Percentiles rank a stretch among this genome's conserved stretches.
Evolutionary conservation across 805 yeast species (phyloP).

Genomic region (Saturnispora bothae): DNA sequence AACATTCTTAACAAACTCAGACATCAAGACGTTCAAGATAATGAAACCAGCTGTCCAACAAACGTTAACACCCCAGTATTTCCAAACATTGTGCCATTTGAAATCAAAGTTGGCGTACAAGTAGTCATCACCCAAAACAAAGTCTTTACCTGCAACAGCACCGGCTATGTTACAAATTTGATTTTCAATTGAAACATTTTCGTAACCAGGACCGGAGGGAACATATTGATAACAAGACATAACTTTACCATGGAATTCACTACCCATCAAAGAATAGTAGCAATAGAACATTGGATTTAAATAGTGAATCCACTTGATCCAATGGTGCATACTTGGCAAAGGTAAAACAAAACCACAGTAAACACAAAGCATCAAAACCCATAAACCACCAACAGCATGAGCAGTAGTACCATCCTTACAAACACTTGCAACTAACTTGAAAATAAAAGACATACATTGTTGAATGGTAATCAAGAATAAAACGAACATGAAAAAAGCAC

Average conservation of each 20-base stretch:
- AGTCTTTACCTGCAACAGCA: slow-evolving; percentile 26
- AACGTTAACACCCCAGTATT: slow-evolving; percentile 37
- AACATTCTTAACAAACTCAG: slow-evolving; percentile 25
- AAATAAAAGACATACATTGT: slow-evolving; percentile 42
- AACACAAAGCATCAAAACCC: slow-evolving; percentile 46
- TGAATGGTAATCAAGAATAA: slow-evolving; percentile 33
- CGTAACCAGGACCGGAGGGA: slow-evolving; percentile 49
- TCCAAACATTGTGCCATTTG: slow-evolving; percentile 34
- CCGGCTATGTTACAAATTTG: slow-evolving; percentile 44
- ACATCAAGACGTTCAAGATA: slow-evolving; percentile 21
- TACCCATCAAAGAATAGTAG: slow-evolving; percentile 44
- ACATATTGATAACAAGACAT: slow-evolving; percentile 40
- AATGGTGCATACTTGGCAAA: slow-evolving; percentile 39
- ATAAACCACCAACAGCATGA: slow-evolving; percentile 43
- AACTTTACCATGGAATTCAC: slow-evolving; percentile 44
- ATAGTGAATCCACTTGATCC: slow-evolving; percentile 48
- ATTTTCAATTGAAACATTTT: slow-evolving; percentile 28
- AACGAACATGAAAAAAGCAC: slow-evolving; percentile 42
- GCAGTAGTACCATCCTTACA: slow-evolving; percentile 46
- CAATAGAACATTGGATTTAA: slow-evolving; percentile 37
- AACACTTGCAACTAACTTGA: slow-evolving; percentile 43
- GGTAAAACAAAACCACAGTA: slow-evolving; percentile 42
- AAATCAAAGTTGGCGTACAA: slow-evolving; percentile 26
- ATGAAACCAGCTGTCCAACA: slow-evolving; percentile 38
- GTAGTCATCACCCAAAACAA: slow-evolving; percentile 28